Conservation (phyloP, 2,329 filamentous ascomycete genomes). For the Xylaria hypoxylon region DNA sequence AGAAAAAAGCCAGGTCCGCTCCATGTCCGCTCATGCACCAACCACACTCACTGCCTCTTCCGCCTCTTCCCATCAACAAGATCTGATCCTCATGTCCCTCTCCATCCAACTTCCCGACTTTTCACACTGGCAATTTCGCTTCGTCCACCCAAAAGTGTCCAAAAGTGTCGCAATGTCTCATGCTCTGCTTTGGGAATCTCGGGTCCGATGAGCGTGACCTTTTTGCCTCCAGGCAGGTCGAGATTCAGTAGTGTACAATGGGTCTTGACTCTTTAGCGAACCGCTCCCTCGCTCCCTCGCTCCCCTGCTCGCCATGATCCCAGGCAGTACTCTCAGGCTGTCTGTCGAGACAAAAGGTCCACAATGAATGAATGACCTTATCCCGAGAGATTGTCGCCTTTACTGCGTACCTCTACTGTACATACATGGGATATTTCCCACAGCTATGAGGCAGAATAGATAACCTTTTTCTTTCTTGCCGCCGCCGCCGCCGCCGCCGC, state of each 20-base stretch:
- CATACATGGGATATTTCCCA: background rate
- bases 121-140: conserved; percentile 24
- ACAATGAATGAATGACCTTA: background rate
- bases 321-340: background rate
- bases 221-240: conserved; percentile 17
- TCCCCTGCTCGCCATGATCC: conserved; percentile 15
- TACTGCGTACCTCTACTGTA: background rate
- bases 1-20: conserved; percentile 28
- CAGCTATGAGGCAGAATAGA: background rate
- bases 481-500: background rate
- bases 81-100: conserved; percentile 15
- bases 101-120: conserved; percentile 33
- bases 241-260: conserved; percentile 9
- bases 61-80: conserved; percentile 27
- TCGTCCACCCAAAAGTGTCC: conserved; percentile 36
- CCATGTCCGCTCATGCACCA: conserved; percentile 37
- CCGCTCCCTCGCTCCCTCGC: conserved; percentile 21
- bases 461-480: background rate
- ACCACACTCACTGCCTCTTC: conserved; percentile 38
- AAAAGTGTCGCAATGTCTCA: conserved; percentile 36
- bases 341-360: conserved; percentile 2
- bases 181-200: conserved; percentile 11
- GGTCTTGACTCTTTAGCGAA: conserved; percentile 16
- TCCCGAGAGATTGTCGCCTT: background rate
- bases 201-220: conserved; percentile 7